Evolutionary conservation across 1,284 basidiomycete genomes (phyloP), one percentile per base, ranked within the genome.

Genomic region (Schizopora paradoxa): DNA sequence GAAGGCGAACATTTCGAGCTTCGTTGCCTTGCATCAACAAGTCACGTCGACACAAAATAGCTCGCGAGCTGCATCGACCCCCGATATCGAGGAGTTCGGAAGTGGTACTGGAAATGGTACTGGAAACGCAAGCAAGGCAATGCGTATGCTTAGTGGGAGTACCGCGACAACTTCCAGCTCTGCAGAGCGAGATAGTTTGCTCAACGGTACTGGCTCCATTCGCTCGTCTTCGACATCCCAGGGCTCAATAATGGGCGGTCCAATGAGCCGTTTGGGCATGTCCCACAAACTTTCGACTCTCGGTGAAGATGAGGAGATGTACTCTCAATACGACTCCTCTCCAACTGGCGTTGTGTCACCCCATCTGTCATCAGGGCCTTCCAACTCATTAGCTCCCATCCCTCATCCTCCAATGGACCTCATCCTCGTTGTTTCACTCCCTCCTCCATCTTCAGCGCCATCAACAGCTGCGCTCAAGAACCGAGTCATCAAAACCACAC

Each of bases 341-440:
- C 73, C 78, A 4, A 68, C 74, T 13, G 65, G 75, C 16, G 65
- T 82, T 41, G 82, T 87, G 21, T 76, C 83, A n/a, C 86, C 86
- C 6, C 79, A 87, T 60, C 74, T 80, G 37, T 82, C 82, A n/a
- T 69, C 76, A 16, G 85, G 81, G 5, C 80, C 85, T 21, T 85
- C 81, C 34, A 90, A 90, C 63, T 83, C 81, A 21, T 75, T 90
- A 31, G 69, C 77, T 0, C 88, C 87, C 6, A 76, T 94, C 2
- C 76, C 81, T 13, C 93, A 97, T 61, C 85, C 93, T 0, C 78
- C 92, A 0, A 70, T 96, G 56, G 95, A 99, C 63, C 74, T 99
- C 43, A 89, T 97, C 57, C 75, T 98, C 43, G 89, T 97, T 46
- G 68, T 98, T 32, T 91, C 93, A 2, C 70, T 98, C 0, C 92